phyloP scores from a whole-genome alignment of 805 yeast genomes.

The Barnettozyma salicaria region DNA sequence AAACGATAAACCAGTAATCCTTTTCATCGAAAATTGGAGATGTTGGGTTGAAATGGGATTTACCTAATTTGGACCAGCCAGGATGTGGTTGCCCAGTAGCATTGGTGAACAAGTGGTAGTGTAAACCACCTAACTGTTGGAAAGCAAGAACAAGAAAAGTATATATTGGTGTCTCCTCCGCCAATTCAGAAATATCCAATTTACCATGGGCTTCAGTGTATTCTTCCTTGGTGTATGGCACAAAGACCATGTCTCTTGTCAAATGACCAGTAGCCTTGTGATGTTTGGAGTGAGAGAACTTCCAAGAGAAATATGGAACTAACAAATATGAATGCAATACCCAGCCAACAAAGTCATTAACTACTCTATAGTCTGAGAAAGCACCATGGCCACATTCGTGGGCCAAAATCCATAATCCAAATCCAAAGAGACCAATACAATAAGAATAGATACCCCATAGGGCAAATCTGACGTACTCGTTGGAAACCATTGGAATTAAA shows the following conservation, averaged over 20 bases:
- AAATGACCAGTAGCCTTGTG: constrained; percentile 61
- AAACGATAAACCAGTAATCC: constrained; percentile 49
- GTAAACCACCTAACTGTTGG: constrained; percentile 55
- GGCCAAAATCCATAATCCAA: constrained; percentile 58
- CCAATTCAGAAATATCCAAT: constrained; percentile 36
- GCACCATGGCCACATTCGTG: constrained; percentile 65
- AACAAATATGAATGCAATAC: constrained; percentile 49
- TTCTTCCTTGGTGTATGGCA: constrained; percentile 48
- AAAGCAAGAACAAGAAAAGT: constrained; percentile 38
- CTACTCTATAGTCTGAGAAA: constrained; percentile 45
- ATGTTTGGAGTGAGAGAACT: constrained; percentile 53
- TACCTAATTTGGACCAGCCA: constrained; percentile 37
- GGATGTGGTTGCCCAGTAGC: constrained; percentile 50
- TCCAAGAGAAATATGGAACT: constrained; percentile 62
- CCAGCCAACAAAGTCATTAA: constrained; percentile 58
- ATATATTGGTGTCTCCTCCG: constrained; percentile 51
- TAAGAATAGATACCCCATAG: constrained; percentile 38
- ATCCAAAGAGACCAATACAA: constrained; percentile 43
- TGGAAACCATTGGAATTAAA: constrained; percentile 37
- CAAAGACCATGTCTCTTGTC: constrained; percentile 53
- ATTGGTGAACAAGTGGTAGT: constrained; percentile 43
- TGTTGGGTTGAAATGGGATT: constrained; percentile 49
- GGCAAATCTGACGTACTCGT: constrained; percentile 31
- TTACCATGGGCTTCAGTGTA: constrained; percentile 31
- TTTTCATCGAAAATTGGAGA: constrained; percentile 49